A percentile compares a stretch with the other conserved stretches of the same genome.
These are phyloP conservation scores for Ganoderma sinense DNA, from an alignment of 1,284 basidiomycete genomes.

Conservation along the genomic window DNA sequence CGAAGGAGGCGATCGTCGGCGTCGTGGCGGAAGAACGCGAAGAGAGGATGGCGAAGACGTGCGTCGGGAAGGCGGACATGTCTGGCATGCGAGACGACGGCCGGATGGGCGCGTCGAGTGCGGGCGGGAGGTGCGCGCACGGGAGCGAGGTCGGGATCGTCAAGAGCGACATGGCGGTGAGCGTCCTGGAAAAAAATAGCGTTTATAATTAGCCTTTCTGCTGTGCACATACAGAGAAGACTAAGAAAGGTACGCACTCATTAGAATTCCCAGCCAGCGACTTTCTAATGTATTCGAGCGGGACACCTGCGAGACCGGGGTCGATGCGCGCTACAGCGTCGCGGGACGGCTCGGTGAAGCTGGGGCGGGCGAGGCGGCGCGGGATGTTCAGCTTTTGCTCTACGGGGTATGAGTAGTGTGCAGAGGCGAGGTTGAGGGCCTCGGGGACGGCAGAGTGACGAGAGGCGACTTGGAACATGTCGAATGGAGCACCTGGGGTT, in stretches of 20 bases:
- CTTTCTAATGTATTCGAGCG: constrained; percentile 47
- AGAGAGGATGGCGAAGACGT: constrained; percentile 61
- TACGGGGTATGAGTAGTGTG: constrained; percentile 31
- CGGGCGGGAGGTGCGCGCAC: constrained; percentile 37
- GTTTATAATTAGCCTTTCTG: neutral
- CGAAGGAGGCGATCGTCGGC: constrained; percentile 41
- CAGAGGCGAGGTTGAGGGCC: constrained; percentile 35
- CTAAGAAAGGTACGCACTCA: constrained; percentile 40
- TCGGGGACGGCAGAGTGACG: constrained; percentile 37
- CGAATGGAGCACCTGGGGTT: neutral
- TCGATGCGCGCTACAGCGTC: constrained; percentile 43
- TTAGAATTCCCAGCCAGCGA: constrained; percentile 43
- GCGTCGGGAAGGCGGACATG: constrained; percentile 54
- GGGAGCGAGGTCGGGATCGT: constrained; percentile 39
- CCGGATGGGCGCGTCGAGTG: constrained; percentile 38
- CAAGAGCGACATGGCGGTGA: constrained; percentile 36
- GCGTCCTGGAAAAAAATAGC: constrained; percentile 30
- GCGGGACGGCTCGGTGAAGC: constrained; percentile 40
- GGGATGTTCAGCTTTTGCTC: constrained; percentile 46
- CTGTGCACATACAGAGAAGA: neutral
- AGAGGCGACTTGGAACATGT: constrained; percentile 44
- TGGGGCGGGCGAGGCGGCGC: constrained; percentile 43
- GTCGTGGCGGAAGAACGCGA: constrained; percentile 38
- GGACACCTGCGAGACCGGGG: constrained; percentile 45
- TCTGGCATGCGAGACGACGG: constrained; percentile 38